These are phyloP conservation scores for Solanum piurae DNA, from an alignment of 257 asterid species.

Conservation along the genomic window DNA sequence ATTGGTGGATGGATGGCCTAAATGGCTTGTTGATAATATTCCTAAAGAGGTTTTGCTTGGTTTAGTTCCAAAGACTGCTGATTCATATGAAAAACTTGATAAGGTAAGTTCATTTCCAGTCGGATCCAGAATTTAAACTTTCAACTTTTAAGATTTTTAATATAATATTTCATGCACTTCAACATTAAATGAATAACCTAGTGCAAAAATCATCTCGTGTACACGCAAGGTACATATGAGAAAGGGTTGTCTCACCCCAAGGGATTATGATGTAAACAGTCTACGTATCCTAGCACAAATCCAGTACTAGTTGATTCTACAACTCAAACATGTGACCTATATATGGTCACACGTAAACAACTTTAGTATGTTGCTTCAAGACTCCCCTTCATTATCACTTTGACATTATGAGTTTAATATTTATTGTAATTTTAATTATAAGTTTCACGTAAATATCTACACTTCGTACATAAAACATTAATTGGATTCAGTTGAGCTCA, in stretches of 20 bases:
- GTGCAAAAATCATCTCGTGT: neutral
- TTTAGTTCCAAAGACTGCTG: constrained; percentile 54
- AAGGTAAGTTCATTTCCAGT: constrained; percentile 28
- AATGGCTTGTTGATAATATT: constrained; percentile 58
- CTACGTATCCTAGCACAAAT: neutral
- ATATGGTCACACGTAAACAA: neutral
- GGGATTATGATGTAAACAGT: neutral
- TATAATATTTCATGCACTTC: neutral
- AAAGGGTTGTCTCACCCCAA: neutral
- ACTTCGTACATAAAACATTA: neutral
- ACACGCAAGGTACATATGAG: neutral
- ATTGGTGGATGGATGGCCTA: constrained; percentile 59
- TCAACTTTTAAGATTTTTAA: neutral
- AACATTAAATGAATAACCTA: neutral
- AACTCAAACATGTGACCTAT: neutral
- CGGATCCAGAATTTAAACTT: neutral
- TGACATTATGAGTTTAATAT: neutral
- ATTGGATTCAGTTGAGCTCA: too few species aligned
- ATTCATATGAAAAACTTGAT: constrained; percentile 58
- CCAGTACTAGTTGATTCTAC: neutral
- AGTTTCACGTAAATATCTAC: neutral
- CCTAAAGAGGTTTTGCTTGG: constrained; percentile 34
- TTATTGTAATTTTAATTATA: neutral
- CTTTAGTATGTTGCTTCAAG: neutral
- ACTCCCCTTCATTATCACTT: neutral